A percentile compares a stretch with the other conserved stretches of the same genome.
Evolutionary conservation across 2,329 filamentous ascomycete species (phyloP).

Genomic region (Sporothrix pallida): DNA sequence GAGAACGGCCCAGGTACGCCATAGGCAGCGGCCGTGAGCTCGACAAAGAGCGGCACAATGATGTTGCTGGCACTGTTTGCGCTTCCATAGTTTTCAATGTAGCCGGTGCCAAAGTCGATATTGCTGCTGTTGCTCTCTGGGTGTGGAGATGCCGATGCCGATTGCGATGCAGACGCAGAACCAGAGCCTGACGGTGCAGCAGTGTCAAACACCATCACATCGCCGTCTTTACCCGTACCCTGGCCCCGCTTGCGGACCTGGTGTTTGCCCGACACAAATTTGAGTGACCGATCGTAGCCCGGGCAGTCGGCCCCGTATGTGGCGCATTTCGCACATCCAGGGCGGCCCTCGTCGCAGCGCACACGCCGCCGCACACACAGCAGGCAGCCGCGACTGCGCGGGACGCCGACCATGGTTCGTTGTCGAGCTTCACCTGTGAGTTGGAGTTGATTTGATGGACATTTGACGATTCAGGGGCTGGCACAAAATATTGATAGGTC

Average conservation of each 20-base stretch:
- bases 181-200: not conserved
- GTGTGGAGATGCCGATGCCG: not conserved
- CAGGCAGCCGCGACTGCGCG: slow-evolving; percentile 49
- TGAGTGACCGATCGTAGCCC: slow-evolving; percentile 49
- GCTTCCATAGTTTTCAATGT: not conserved
- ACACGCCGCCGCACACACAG: slow-evolving; percentile 51
- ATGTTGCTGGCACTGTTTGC: not conserved
- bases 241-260: slow-evolving; percentile 41
- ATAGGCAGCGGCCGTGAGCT: not conserved
- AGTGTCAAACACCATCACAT: too few species aligned
- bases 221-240: not conserved
- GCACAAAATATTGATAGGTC: not conserved
- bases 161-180: not conserved
- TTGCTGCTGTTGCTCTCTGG: not conserved
- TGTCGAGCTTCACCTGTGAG: too few species aligned
- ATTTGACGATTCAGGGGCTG: not conserved
- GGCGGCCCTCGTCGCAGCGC: slow-evolving; percentile 54
- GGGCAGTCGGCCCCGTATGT: slow-evolving; percentile 49
- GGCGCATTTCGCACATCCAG: slow-evolving; percentile 48
- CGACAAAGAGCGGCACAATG: not conserved
- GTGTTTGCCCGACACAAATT: slow-evolving; percentile 51
- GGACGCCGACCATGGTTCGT: slow-evolving; percentile 48
- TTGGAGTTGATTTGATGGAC: not conserved
- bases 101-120: not conserved
- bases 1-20: not conserved